phyloP scores from a whole-genome alignment of 2,329 filamentous ascomycete species.

The Thyridium curvatum region DNA sequence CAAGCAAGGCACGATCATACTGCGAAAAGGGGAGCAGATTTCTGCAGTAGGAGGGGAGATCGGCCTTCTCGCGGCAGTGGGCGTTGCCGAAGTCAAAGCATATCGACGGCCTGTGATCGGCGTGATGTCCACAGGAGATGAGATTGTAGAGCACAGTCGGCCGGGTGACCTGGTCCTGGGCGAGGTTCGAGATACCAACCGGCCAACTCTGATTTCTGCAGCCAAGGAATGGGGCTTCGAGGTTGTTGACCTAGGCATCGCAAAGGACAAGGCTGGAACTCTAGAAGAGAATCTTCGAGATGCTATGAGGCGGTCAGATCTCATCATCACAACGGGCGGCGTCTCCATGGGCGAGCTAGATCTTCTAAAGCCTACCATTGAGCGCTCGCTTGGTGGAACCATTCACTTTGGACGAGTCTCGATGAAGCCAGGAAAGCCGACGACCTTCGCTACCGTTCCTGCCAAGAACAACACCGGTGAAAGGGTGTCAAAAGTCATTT shows the following conservation, averaged over 20 bases:
- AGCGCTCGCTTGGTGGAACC: conserved; percentile 79
- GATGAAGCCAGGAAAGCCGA: conserved; percentile 98
- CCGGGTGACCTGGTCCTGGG: conserved; percentile 61
- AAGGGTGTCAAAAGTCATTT: conserved; percentile 64
- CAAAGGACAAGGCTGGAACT: conserved; percentile 62
- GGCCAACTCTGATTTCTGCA: conserved; percentile 78
- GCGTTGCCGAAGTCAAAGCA: conserved; percentile 62
- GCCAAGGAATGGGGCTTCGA: conserved; percentile 69
- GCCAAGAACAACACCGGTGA: conserved; percentile 53
- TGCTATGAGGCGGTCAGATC: conserved; percentile 67
- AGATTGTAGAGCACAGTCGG: conserved; percentile 72
- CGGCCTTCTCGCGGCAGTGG: conserved; percentile 81
- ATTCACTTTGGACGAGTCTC: conserved; percentile 94
- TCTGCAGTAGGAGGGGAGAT: conserved; percentile 86
- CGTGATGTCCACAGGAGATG: conserved; percentile 89
- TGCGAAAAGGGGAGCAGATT: conserved; percentile 74
- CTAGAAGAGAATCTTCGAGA: conserved; percentile 73
- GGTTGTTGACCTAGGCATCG: conserved; percentile 81
- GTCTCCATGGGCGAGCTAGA: conserved; percentile 98
- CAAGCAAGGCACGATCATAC: conserved; percentile 58
- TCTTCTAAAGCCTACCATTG: conserved; percentile 91
- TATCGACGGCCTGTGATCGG: conserved; percentile 76
- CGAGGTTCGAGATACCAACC: conserved; percentile 90
- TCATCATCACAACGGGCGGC: conserved; percentile 87
- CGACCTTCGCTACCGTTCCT: conserved; percentile 88